Evolutionary conservation across 129 eudicot genomes (phyloP), one percentile per base, ranked within the genome.

Genomic region (Flaveria trinervia): DNA sequence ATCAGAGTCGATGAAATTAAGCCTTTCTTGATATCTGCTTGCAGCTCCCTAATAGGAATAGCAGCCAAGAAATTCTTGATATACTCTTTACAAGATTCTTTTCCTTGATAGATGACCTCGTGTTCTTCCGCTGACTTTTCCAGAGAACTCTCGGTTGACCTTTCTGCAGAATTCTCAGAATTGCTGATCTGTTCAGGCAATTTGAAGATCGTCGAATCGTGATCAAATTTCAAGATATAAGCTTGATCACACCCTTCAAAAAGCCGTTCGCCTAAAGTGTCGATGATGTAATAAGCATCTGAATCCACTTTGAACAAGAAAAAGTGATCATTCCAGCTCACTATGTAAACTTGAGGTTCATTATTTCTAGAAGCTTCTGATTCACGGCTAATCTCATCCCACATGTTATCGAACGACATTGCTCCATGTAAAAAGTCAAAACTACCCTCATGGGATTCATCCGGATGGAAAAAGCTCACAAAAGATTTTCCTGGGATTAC

Each of bases 281-380:
- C 98, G 5, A 93, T 84, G 43, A 93, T 89, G 75, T 88, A 93
- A 82, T 93, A 93, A 68, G 93, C 97, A 28, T 91, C 88, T 0
- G 82, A 36, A 36, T 89, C 98, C 30, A 89, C 97, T 78, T 86
- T 95, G 74, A 95, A 88, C 73, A 95, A 90, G 71, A 95, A 95
- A 62, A 95, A 93, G 69, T 95, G 99, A 77, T 95, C 99, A 57
- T 95, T 95, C 99, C 99, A 95, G 54, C 99, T 95, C 57, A 95
- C 87, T 18, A 95, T 88, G 70, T 87, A 95, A 55, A 95, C 85
- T 43, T 67, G 85, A 18, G 93, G 80, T 67, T 87, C 87, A 2
- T 56, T 77, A 20, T 26, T 48, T 20, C 50, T 59, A 7, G 78
- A 65, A 54, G 55, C 64, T 22, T 87, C 85, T 0, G 84, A 83